Percentiles rank a stretch among this genome's conserved stretches.
Evolutionary conservation across 1,139 yeast genomes (phyloP).

Genomic region (Geotrichum citri-aurantii): DNA sequence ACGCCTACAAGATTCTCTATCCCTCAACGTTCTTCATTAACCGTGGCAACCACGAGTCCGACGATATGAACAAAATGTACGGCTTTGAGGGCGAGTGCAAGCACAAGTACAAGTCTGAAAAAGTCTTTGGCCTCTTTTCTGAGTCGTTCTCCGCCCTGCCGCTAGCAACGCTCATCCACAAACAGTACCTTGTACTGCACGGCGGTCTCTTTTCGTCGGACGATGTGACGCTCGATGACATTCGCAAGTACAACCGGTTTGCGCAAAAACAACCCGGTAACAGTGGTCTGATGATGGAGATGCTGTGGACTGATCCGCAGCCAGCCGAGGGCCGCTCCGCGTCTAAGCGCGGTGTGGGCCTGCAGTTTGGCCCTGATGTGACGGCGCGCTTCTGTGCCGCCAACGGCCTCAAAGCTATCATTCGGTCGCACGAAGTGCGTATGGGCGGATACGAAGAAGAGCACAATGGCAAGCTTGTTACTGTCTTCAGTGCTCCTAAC

Average conservation of each 20-base stretch:
- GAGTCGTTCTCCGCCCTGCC: slow-evolving; percentile 87
- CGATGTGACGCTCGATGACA: slow-evolving; percentile 62
- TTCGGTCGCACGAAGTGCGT: slow-evolving; percentile 93
- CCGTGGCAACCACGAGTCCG: slow-evolving; percentile 96
- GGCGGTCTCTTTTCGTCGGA: slow-evolving; percentile 91
- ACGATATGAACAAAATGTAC: slow-evolving; percentile 93
- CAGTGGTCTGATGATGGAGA: slow-evolving; percentile 92
- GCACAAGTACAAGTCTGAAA: slow-evolving; percentile 68
- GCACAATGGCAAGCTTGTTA: slow-evolving; percentile 77
- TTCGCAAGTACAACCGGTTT: slow-evolving; percentile 65
- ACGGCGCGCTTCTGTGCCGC: slow-evolving; percentile 69
- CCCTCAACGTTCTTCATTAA: slow-evolving; percentile 73
- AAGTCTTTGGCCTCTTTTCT: slow-evolving; percentile 76
- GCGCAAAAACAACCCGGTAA: slow-evolving; percentile 74
- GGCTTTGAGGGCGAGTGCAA: slow-evolving; percentile 97
- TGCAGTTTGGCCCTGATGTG: slow-evolving; percentile 95
- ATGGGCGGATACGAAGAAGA: slow-evolving; percentile 86
- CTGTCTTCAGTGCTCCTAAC: slow-evolving; percentile 96
- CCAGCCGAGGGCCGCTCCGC: slow-evolving; percentile 69
- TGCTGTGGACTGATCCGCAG: slow-evolving; percentile 98
- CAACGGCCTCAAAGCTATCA: slow-evolving; percentile 70
- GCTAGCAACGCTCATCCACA: slow-evolving; percentile 72
- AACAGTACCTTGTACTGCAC: slow-evolving; percentile 74
- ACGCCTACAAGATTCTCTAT: slow-evolving; percentile 67
- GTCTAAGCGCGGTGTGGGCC: slow-evolving; percentile 90